Evolutionary conservation across 2,329 filamentous ascomycete genomes (phyloP).

Genomic region (Esteya vermicola): DNA sequence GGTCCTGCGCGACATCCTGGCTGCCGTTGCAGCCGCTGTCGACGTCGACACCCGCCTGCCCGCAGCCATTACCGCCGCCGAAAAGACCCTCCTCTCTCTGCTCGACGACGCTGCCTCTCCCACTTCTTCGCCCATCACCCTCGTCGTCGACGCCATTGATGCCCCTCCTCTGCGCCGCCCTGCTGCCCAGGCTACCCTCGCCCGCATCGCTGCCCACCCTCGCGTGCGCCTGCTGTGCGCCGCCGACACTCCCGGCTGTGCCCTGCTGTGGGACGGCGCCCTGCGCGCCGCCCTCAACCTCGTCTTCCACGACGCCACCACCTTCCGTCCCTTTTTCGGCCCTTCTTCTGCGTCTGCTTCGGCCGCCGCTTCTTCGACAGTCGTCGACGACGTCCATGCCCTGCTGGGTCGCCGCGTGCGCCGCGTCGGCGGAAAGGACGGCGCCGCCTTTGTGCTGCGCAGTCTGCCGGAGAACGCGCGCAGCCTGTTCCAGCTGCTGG

Average conservation of each 20-base stretch:
- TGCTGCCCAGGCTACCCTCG: conserved; percentile 55
- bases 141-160: conserved; percentile 82
- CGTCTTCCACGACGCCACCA: conserved; percentile 87
- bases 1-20: conserved; percentile 54
- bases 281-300: conserved; percentile 75
- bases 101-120: conserved; percentile 26
- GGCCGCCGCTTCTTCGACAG: too few relatives aligned
- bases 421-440: conserved; percentile 76
- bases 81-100: conserved; percentile 49
- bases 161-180: conserved; percentile 59
- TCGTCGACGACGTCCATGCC: conserved; percentile 81
- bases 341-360: conserved; percentile 23
- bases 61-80: conserved; percentile 52
- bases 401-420: conserved; percentile 69
- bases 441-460: conserved; percentile 79
- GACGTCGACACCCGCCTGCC: conserved; percentile 16
- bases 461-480: conserved; percentile 86
- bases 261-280: conserved; percentile 78
- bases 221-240: conserved; percentile 63
- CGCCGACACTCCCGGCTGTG: conserved; percentile 76
- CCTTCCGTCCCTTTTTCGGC: conserved; percentile 54
- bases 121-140: conserved; percentile 36
- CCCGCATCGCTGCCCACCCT: conserved; percentile 61
- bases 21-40: conserved; percentile 52
- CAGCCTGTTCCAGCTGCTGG: conserved; percentile 70